Percentiles rank a stretch among this genome's conserved stretches.
Conservation (phyloP, 2,329 filamentous ascomycete genomes). For the Colletotrichum kahawae region DNA sequence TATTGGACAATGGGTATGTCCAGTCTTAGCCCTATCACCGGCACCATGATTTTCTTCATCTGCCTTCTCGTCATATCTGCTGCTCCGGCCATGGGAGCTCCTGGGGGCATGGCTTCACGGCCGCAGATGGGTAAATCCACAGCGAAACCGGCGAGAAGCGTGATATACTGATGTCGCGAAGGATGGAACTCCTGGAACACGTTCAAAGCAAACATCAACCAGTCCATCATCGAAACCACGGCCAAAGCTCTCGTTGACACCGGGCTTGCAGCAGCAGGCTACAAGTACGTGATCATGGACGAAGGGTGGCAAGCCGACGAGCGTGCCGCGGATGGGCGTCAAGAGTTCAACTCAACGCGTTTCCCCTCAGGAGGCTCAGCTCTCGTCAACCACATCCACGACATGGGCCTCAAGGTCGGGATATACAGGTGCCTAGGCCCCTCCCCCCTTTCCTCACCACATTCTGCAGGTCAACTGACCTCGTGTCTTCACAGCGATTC, state of each 20-base stretch:
- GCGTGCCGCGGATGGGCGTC: neutral
- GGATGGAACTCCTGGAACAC: slow-evolving; percentile 21
- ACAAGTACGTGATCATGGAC: slow-evolving; percentile 15
- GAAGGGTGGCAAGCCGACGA: neutral
- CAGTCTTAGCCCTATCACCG: neutral
- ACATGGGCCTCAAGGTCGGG: slow-evolving; percentile 53
- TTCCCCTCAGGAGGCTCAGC: slow-evolving; percentile 37
- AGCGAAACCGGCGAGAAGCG: neutral
- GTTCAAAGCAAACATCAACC: slow-evolving; percentile 24
- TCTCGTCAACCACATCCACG: slow-evolving; percentile 52
- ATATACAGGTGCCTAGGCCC: slow-evolving; percentile 45
- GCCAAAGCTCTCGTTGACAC: neutral
- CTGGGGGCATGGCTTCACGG: neutral
- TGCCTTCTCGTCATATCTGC: neutral
- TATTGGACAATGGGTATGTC: neutral
- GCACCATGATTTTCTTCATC: neutral
- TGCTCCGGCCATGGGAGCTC: neutral
- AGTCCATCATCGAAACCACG: slow-evolving; percentile 22
- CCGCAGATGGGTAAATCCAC: neutral
- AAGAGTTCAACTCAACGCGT: neutral
- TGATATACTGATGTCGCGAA: neutral
- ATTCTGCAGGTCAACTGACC: neutral
- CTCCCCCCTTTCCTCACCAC: neutral
- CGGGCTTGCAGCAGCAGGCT: slow-evolving; percentile 1
- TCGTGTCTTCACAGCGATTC: slow-evolving; percentile 33